Evolutionary conservation across 2,329 filamentous ascomycete species (phyloP).

Genomic region (Phoma sp.): DNA sequence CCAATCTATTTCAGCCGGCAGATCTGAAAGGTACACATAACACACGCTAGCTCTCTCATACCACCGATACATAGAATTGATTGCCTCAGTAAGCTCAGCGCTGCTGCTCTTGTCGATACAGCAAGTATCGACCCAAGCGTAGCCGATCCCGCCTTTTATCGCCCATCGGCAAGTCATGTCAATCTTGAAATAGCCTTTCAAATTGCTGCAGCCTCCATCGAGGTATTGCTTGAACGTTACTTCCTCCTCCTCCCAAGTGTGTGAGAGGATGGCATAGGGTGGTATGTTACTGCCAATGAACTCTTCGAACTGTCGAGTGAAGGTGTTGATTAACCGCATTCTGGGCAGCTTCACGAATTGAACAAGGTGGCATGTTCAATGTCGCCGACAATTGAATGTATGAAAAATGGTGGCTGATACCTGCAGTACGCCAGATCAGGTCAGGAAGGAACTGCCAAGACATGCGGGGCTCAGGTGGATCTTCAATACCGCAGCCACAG

Average conservation of each 20-base stretch:
- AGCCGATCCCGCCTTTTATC: not conserved
- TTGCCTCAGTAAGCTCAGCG: conserved; percentile 15
- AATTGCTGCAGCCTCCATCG: not conserved
- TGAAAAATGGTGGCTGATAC: too few species aligned
- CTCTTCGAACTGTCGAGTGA: not conserved
- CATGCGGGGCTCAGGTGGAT: not conserved
- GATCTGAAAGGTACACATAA: conserved; percentile 17
- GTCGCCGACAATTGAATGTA: too few species aligned
- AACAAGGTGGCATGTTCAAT: too few species aligned
- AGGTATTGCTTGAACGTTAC: conserved; percentile 1
- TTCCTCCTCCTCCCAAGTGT: conserved; percentile 15
- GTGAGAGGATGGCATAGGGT: conserved; percentile 9
- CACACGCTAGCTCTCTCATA: conserved; percentile 14
- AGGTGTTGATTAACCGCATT: conserved; percentile 2
- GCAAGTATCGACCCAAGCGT: conserved; percentile 9
- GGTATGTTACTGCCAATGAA: conserved; percentile 3
- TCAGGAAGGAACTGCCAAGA: not conserved
- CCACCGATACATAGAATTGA: conserved; percentile 26
- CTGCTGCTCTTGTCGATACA: conserved; percentile 19
- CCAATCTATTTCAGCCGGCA: not conserved
- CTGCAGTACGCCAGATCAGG: not conserved
- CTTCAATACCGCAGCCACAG: not conserved
- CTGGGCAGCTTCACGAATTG: not conserved
- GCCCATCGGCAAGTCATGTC: not conserved
- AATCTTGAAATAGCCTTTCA: conserved; percentile 6